Conservation (phyloP, 2,329 filamentous ascomycete genomes). For the Colletotrichum tropicicola region DNA sequence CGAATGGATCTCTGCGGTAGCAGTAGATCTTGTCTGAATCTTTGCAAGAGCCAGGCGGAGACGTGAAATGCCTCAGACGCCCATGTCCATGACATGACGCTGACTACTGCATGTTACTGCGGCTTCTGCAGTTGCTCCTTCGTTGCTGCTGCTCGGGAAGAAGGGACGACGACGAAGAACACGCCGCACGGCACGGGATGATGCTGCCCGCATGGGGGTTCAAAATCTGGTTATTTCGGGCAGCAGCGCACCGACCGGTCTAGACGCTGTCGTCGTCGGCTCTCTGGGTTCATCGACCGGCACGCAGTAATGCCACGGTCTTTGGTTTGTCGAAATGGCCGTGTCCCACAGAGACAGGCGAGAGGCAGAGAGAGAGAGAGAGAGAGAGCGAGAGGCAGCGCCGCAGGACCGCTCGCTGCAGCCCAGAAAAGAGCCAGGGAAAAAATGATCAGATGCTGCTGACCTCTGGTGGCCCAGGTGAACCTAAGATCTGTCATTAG, state of each 20-base stretch:
- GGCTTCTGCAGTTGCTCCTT: neutral
- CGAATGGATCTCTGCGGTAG: neutral
- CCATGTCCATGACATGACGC: neutral
- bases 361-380: neutral
- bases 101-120: neutral
- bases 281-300: too few relatives aligned
- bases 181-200: neutral
- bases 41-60: neutral
- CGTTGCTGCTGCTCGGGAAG: neutral
- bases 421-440: neutral
- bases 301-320: too few relatives aligned
- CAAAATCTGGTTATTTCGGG: neutral
- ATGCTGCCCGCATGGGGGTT: slow-evolving; percentile 8
- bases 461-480: slow-evolving; percentile 31
- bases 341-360: neutral
- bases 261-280: neutral
- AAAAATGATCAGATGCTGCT: slow-evolving; percentile 31
- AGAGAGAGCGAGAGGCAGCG: neutral
- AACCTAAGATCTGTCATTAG: slow-evolving; percentile 32
- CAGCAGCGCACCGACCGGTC: slow-evolving; percentile 10
- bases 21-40: slow-evolving; percentile 11
- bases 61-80: neutral
- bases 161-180: neutral
- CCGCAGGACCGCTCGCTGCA: neutral
- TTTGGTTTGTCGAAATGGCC: neutral